Evolutionary conservation across 2,329 filamentous ascomycete genomes (phyloP).

Genomic region (Diaporthe capsici): DNA sequence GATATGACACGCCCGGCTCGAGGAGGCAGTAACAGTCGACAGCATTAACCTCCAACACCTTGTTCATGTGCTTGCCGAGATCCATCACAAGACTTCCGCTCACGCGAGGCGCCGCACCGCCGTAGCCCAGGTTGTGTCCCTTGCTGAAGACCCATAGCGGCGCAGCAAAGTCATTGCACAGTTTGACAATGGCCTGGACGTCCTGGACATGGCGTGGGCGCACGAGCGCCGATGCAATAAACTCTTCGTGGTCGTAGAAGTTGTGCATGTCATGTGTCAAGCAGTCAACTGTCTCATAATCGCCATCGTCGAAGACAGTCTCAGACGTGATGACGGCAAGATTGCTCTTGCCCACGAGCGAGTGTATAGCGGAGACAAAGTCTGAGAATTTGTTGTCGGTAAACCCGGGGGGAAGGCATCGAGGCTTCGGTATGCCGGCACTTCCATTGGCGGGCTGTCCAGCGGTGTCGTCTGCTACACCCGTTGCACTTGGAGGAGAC

Average conservation of each 20-base stretch:
- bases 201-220: slow-evolving; percentile 53
- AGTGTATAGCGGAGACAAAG: background rate
- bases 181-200: slow-evolving; percentile 61
- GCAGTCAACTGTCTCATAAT: slow-evolving; percentile 46
- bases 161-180: slow-evolving; percentile 60
- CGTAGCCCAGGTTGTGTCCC: slow-evolving; percentile 67
- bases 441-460: background rate
- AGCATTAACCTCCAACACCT: slow-evolving; percentile 64
- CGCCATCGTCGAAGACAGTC: slow-evolving; percentile 43
- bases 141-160: slow-evolving; percentile 65
- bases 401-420: slow-evolving; percentile 7
- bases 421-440: background rate
- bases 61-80: slow-evolving; percentile 67
- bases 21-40: slow-evolving; percentile 65
- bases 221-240: slow-evolving; percentile 57
- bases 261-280: slow-evolving; percentile 54
- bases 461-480: slow-evolving; percentile 5
- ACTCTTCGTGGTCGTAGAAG: slow-evolving; percentile 57
- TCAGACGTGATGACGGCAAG: slow-evolving; percentile 5
- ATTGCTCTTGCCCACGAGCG: slow-evolving; percentile 14
- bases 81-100: slow-evolving; percentile 65
- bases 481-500: slow-evolving; percentile 26
- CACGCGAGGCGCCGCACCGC: slow-evolving; percentile 67
- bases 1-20: slow-evolving; percentile 69
- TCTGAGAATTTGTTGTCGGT: slow-evolving; percentile 4